These are phyloP conservation scores for Durusdinium trenchii DNA, from an alignment of 73 alveolate species.

Conservation along the genomic window DNA sequence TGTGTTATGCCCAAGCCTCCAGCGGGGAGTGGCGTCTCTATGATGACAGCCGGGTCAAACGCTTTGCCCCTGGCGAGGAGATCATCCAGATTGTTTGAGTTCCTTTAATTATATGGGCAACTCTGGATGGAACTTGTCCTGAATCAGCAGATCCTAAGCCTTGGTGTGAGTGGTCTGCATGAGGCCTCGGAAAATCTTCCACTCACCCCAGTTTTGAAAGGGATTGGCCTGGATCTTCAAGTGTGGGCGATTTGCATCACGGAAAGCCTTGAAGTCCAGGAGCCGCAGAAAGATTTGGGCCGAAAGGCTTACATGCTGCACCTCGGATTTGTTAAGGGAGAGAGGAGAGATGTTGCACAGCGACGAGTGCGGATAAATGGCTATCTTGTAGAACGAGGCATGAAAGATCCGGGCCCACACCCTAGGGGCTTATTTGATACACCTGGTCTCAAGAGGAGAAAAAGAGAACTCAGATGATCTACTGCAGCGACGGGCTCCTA, in stretches of 20 bases:
- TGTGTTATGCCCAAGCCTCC: conserved; percentile 59
- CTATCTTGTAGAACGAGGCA: neutral
- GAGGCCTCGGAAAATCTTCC: neutral
- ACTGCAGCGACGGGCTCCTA: too few species aligned
- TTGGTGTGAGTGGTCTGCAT: neutral
- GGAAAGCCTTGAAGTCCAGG: neutral
- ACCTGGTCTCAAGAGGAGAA: too few species aligned
- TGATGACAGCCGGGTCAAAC: conserved; percentile 87
- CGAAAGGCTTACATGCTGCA: conserved; percentile 83
- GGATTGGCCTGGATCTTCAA: neutral
- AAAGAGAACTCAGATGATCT: too few species aligned
- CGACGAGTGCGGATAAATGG: too few species aligned
- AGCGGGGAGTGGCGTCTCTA: conserved; percentile 55
- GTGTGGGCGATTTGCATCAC: neutral
- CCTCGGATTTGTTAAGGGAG: neutral
- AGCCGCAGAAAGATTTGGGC: conserved; percentile 54
- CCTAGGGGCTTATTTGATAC: too few species aligned
- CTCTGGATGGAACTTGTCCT: too few species aligned
- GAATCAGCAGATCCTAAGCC: neutral
- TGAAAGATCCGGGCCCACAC: neutral
- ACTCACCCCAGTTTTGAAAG: neutral
- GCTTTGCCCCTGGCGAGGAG: conserved; percentile 29
- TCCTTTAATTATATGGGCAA: too few species aligned
- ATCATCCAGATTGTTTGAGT: neutral
- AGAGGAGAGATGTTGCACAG: neutral